These are phyloP conservation scores for Staphylotrichum tortipilum DNA, from an alignment of 495 filamentous ascomycete genomes.

Conservation along the genomic window DNA sequence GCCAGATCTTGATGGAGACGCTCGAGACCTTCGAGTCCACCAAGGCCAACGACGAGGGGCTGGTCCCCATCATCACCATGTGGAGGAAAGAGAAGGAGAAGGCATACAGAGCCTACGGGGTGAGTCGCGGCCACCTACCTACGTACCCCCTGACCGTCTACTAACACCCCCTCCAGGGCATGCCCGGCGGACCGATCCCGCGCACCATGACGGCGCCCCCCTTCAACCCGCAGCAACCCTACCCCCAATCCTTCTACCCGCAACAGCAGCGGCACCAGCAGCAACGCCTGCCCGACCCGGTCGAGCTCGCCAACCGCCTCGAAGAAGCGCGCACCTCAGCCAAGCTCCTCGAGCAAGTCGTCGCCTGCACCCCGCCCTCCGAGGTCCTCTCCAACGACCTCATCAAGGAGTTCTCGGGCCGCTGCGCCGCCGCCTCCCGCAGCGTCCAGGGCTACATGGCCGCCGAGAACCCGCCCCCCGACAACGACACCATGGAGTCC, in stretches of 20 bases:
- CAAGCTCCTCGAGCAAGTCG: slow-evolving; percentile 80
- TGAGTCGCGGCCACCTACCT: slow-evolving; percentile 15
- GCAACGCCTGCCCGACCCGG: slow-evolving; percentile 56
- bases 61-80: slow-evolving; percentile 61
- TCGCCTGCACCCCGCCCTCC: slow-evolving; percentile 66
- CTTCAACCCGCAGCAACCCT: slow-evolving; percentile 13
- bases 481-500: slow-evolving; percentile 85
- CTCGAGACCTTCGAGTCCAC: slow-evolving; percentile 61
- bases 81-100: slow-evolving; percentile 82
- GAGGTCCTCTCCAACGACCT: slow-evolving; percentile 78
- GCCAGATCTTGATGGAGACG: slow-evolving; percentile 79
- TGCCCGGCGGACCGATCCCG: neutral
- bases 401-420: slow-evolving; percentile 83
- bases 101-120: slow-evolving; percentile 36
- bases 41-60: slow-evolving; percentile 64
- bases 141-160: neutral
- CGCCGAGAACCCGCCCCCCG: slow-evolving; percentile 65
- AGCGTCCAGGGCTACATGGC: slow-evolving; percentile 79
- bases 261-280: slow-evolving; percentile 25
- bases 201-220: neutral
- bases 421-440: slow-evolving; percentile 68
- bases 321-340: slow-evolving; percentile 86
- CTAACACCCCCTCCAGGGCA: neutral
- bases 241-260: slow-evolving; percentile 36
- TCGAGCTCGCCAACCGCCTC: slow-evolving; percentile 75